Conservation (phyloP, 2,329 filamentous ascomycete species). For the Ceratocystis alfenasii region DNA sequence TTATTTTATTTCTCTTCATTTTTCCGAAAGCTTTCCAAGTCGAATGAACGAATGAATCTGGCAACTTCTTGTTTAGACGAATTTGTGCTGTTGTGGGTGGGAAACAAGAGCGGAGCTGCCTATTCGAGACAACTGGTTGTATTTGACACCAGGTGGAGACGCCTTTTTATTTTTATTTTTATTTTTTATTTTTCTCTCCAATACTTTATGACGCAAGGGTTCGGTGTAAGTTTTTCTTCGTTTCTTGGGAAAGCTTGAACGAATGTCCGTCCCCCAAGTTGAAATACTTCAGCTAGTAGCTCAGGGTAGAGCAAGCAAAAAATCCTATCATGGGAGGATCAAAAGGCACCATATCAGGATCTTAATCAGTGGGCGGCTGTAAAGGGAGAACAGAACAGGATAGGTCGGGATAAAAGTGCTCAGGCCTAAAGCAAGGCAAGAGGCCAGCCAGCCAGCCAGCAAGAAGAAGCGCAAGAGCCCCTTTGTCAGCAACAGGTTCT, state of each 20-base stretch:
- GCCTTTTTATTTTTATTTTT: background rate
- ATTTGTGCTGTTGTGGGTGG: background rate
- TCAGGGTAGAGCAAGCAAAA: background rate
- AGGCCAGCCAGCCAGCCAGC: background rate
- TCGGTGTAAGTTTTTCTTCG: background rate
- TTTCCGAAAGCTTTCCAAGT: background rate
- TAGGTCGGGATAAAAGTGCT: background rate
- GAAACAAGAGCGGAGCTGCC: background rate
- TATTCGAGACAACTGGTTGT: background rate
- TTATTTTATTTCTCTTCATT: background rate
- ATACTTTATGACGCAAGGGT: too few species aligned
- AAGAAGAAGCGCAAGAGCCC: background rate
- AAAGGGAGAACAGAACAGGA: background rate
- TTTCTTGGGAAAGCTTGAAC: background rate
- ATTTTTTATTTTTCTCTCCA: background rate
- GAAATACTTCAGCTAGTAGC: background rate
- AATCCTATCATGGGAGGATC: background rate
- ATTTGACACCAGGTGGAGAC: background rate
- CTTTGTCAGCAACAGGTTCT: background rate
- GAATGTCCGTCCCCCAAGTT: background rate
- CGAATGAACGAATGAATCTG: background rate
- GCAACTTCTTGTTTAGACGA: background rate
- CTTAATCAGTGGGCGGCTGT: background rate
- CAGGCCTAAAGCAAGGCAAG: background rate
- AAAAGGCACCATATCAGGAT: background rate